Percentiles rank a stretch among this genome's conserved stretches.
phyloP scores from a whole-genome alignment of 371 early-diverging fungal species.

The Aphelidium insulamus region DNA sequence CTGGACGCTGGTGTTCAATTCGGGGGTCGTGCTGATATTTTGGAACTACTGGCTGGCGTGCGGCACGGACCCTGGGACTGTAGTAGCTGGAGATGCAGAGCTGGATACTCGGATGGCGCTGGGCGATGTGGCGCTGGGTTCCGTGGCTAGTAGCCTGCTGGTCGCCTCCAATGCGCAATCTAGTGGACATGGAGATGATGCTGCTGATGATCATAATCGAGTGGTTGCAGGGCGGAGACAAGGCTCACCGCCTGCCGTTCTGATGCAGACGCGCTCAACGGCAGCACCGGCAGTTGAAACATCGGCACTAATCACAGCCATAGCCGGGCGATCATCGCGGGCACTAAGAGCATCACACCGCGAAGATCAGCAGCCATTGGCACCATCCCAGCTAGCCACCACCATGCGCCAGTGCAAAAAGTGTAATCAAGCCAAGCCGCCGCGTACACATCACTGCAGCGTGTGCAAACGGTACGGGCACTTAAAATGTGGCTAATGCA shows the following conservation, averaged over 20 bases:
- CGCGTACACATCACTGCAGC: slow-evolving; percentile 60
- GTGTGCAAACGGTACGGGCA: slow-evolving; percentile 25
- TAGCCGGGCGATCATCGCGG: slow-evolving; percentile 21
- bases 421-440: slow-evolving; percentile 53
- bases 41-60: slow-evolving; percentile 60
- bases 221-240: not conserved
- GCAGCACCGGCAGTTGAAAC: not conserved
- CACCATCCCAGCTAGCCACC: too few relatives aligned
- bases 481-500: not conserved
- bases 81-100: too few relatives aligned
- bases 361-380: too few relatives aligned
- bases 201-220: slow-evolving; percentile 5
- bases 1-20: slow-evolving; percentile 25
- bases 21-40: slow-evolving; percentile 33
- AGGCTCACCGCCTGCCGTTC: not conserved
- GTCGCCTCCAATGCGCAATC: not conserved
- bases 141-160: not conserved
- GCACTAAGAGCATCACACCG: slow-evolving; percentile 43
- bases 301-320: slow-evolving; percentile 7
- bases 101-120: too few relatives aligned
- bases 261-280: not conserved
- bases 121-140: too few relatives aligned
- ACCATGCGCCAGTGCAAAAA: slow-evolving; percentile 55
- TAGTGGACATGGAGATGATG: not conserved
- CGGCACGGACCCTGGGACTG: slow-evolving; percentile 50